Base-by-base conservation (phyloP, 164 flowering plant species). In the Piper longum region DNA sequence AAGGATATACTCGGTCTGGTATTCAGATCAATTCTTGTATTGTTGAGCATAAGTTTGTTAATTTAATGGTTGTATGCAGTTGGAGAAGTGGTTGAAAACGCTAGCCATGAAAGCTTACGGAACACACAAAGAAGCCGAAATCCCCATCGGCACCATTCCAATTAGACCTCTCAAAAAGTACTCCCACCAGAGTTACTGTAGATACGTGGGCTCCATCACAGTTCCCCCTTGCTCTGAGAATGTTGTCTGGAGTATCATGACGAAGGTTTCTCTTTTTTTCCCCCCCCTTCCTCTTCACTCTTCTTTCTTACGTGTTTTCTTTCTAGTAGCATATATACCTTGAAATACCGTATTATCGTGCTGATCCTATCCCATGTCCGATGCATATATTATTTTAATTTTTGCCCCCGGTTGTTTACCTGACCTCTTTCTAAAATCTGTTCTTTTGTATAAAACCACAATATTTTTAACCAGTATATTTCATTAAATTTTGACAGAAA, bases 191-290 rank as follows among this genome's bases (percentile, higher is more conserved):
- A 84, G 79, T 43, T 86, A 80, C 42, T 88, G 62, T 75, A 72
- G 81, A 74, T 88, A 88, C 62, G 11, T 71, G 8, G 88, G 89
- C 16, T 83, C 91, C 45, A 74, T 78, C 62, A 78, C 82, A n/a
- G 71, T 77, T 60, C 85, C 87, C 61, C 85, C 90, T 0, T 85
- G 90, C 77, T 18, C 75, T 13, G 83, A 81, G 67, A 66, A 68
- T n/a, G 81, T 86, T 52, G 41, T 41, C 36, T 86, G 92, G 92
- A 76, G 17, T 68, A 41, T 86, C 65, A 78, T 86, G 6, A 72
- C 71, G 62, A 77, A 74, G 85, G 86, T 84, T 14, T 19, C 44
- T 36, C 3, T 26, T 7, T 56, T 56, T 4, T 4, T 11, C 2
- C 1, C 2, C 2, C 2, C 36, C 13, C 6, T 9, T 40, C 36